Evolutionary conservation across 2,329 filamentous ascomycete genomes (phyloP).

Genomic region (Cladosporium velox): DNA sequence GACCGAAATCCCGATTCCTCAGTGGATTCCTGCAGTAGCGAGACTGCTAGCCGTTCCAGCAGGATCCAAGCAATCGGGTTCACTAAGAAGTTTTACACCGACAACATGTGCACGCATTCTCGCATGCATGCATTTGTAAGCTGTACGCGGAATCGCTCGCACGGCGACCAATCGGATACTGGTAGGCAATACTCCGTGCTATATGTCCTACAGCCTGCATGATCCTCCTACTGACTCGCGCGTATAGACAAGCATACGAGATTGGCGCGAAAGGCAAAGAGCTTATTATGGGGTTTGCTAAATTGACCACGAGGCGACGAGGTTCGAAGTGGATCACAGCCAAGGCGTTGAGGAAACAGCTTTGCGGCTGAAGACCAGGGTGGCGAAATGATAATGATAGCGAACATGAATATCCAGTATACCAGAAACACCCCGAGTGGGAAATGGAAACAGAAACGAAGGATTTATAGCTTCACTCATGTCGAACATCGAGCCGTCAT

Average conservation of each 20-base stretch:
- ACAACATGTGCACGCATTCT: neutral
- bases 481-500: neutral
- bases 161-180: neutral
- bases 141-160: neutral
- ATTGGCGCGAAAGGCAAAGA: neutral
- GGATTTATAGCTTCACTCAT: neutral
- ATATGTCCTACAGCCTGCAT: constrained; percentile 5
- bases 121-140: constrained; percentile 12
- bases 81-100: neutral
- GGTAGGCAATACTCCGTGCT: neutral
- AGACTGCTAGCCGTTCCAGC: neutral
- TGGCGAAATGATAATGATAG: neutral
- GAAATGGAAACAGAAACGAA: neutral
- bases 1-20: neutral
- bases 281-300: neutral
- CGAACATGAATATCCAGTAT: neutral
- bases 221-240: constrained; percentile 10
- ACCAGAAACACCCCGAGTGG: neutral
- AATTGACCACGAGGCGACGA: neutral
- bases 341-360: neutral
- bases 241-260: neutral
- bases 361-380: neutral
- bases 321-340: neutral
- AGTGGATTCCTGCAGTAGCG: neutral
- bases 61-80: neutral